phyloP scores from a whole-genome alignment of 1,284 basidiomycete genomes.

The Papiliotrema fonsecae region DNA sequence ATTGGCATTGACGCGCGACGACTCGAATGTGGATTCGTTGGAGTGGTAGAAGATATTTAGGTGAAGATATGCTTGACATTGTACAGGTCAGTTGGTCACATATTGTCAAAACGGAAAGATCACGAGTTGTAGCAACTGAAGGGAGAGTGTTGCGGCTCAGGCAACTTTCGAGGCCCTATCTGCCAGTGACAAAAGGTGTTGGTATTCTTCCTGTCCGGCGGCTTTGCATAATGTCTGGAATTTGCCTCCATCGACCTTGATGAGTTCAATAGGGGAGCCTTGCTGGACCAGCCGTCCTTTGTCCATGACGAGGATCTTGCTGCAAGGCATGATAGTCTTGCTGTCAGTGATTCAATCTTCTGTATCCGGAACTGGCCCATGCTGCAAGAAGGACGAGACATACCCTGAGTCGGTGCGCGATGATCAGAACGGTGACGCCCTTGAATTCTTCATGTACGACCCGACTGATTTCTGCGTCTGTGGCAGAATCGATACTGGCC shows the following conservation, averaged over 20 bases:
- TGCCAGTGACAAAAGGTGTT: slow-evolving; percentile 22
- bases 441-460: slow-evolving; percentile 46
- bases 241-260: slow-evolving; percentile 24
- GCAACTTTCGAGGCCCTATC: no score
- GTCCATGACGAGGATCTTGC: slow-evolving; percentile 38
- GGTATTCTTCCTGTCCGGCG: slow-evolving; percentile 28
- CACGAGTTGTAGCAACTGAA: no score
- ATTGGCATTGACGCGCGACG: no score
- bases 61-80: no score
- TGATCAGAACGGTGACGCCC: slow-evolving; percentile 41
- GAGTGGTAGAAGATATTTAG: no score
- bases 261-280: slow-evolving; percentile 28
- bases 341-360: background rate
- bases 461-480: slow-evolving; percentile 47
- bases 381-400: slow-evolving; percentile 2
- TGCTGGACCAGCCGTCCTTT: slow-evolving; percentile 31
- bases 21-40: no score
- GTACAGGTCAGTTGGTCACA: no score
- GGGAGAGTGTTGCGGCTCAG: no score
- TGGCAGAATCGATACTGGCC: slow-evolving; percentile 45
- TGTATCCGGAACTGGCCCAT: no score
- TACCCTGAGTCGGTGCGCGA: slow-evolving; percentile 49
- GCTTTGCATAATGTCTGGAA: slow-evolving; percentile 30
- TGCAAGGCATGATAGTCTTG: slow-evolving; percentile 39
- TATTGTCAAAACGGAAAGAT: no score